Conservation (phyloP, 192 early-diverging fungal species). For the Cetraspora pellucida region DNA sequence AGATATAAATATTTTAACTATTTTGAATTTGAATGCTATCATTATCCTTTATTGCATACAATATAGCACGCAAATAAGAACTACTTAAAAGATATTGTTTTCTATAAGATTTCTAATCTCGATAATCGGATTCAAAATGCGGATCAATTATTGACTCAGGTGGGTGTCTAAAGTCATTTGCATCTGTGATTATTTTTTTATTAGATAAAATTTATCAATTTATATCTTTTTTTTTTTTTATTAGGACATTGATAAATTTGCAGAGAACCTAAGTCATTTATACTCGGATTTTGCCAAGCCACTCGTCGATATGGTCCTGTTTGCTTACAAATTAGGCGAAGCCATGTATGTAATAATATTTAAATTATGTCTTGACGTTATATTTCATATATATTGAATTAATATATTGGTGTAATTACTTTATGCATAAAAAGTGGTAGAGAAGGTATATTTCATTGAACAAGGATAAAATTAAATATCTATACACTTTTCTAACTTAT, state of each 20-base stretch:
- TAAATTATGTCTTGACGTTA: background rate
- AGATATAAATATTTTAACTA: background rate
- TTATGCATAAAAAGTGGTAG: slow-evolving; percentile 1
- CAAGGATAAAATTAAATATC: background rate
- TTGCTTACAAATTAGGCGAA: slow-evolving; percentile 73
- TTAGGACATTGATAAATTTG: slow-evolving; percentile 71
- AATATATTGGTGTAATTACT: background rate
- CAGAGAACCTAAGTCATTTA: slow-evolving; percentile 66
- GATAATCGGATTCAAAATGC: slow-evolving; percentile 77
- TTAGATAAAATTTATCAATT: background rate
- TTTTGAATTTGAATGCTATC: background rate
- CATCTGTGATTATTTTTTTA: background rate
- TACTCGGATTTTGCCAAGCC: slow-evolving; percentile 81
- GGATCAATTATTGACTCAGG: slow-evolving; percentile 68
- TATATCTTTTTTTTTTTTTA: background rate
- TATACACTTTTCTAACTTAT: background rate
- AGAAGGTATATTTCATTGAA: slow-evolving; percentile 20
- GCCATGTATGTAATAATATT: slow-evolving; percentile 52
- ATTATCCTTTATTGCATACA: background rate
- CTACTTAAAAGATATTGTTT: slow-evolving; percentile 75
- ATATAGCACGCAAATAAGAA: slow-evolving; percentile 61
- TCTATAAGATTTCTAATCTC: slow-evolving; percentile 82
- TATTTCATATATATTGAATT: too few relatives aligned
- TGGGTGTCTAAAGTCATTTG: background rate
- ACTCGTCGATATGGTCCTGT: slow-evolving; percentile 71